Percentiles rank a stretch among this genome's conserved stretches.
phyloP scores from a whole-genome alignment of 2,329 filamentous ascomycete genomes.

The Zopfia rhizophila region DNA sequence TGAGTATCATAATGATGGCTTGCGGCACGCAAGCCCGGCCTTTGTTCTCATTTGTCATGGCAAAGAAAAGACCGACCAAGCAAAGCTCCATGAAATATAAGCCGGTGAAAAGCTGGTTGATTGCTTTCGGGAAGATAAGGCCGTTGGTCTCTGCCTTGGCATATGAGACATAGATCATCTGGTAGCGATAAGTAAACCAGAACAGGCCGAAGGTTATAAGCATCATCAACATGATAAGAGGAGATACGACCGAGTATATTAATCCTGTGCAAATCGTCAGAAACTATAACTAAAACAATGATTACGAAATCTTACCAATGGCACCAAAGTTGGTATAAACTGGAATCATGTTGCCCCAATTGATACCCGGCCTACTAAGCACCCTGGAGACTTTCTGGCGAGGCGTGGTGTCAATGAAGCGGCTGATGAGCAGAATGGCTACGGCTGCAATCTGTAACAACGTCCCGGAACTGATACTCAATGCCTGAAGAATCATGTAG shows the following conservation, averaged over 20 bases:
- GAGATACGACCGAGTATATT: conserved; percentile 89
- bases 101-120: conserved; percentile 95
- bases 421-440: conserved; percentile 80
- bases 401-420: conserved; percentile 83
- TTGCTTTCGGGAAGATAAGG: conserved; percentile 87
- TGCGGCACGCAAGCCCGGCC: conserved; percentile 74
- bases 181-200: conserved; percentile 96
- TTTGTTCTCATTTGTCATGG: conserved; percentile 69
- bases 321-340: conserved; percentile 97
- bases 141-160: conserved; percentile 93
- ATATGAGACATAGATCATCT: conserved; percentile 92
- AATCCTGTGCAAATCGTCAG: conserved; percentile 59
- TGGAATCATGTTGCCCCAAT: conserved; percentile 94
- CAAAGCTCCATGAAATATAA: conserved; percentile 95
- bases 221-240: conserved; percentile 91
- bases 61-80: conserved; percentile 88
- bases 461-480: conserved; percentile 90
- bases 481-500: conserved; percentile 94
- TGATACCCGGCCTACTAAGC: conserved; percentile 78
- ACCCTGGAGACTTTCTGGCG: conserved; percentile 87
- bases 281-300: neutral
- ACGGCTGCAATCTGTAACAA: conserved; percentile 85
- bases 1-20: conserved; percentile 84
- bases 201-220: conserved; percentile 90
- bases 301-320: conserved; percentile 67